phyloP scores from a whole-genome alignment of 345 rosid genomes.

The Hypericum perforatum region DNA sequence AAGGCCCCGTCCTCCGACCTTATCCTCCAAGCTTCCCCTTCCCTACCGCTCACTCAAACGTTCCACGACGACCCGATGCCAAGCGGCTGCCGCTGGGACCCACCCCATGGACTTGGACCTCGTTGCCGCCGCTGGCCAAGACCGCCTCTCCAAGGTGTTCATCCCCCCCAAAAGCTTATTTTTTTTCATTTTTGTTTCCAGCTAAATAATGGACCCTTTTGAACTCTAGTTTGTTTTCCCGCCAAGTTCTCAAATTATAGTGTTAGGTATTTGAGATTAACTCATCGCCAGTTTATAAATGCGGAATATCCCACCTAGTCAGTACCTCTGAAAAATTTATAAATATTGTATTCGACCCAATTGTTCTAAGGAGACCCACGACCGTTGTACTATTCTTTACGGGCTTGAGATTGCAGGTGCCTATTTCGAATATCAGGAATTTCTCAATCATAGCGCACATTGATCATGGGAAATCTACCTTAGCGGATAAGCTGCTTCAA shows the following conservation, averaged over 20 bases:
- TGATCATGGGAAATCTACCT: conserved; percentile 93
- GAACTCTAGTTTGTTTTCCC: no score
- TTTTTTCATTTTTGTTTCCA: not conserved
- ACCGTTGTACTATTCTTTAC: not conserved
- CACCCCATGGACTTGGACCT: conserved; percentile 19
- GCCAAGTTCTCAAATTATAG: no score
- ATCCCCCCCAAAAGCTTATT: not conserved
- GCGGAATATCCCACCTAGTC: no score
- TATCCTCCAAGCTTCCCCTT: conserved; percentile 17
- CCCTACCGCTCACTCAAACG: conserved; percentile 29
- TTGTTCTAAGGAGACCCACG: not conserved
- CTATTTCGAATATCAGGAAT: conserved; percentile 69
- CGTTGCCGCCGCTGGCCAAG: conserved; percentile 45
- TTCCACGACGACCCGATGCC: not conserved
- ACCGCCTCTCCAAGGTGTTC: conserved; percentile 61
- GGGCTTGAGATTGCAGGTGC: conserved; percentile 32
- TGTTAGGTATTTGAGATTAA: no score
- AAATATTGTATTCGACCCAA: no score
- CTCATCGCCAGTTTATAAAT: no score
- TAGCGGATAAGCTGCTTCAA: conserved; percentile 94
- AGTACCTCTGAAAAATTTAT: no score
- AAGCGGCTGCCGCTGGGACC: not conserved
- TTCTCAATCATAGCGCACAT: conserved; percentile 91
- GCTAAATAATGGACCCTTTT: not conserved
- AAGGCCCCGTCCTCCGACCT: conserved; percentile 23